These are phyloP conservation scores for Schizosaccharomyces pombe DNA, from an alignment of 805 yeast genomes.

Conservation along the genomic window DNA sequence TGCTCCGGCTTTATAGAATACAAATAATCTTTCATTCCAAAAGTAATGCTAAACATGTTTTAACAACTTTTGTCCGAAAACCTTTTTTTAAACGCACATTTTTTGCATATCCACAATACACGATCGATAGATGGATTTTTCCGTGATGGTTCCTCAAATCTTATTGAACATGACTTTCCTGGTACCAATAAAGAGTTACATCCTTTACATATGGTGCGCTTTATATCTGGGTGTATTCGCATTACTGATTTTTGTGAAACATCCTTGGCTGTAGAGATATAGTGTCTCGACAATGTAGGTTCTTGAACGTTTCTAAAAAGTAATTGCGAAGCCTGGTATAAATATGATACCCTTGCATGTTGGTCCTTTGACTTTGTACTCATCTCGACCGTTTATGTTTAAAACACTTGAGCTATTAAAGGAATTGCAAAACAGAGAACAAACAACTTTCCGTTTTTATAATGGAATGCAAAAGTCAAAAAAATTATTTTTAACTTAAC, in stretches of 20 bases:
- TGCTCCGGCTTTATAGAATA: too few relatives aligned
- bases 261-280: neutral
- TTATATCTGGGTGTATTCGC: neutral
- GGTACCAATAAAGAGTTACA: neutral
- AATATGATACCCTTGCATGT: neutral
- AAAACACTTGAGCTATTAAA: too few relatives aligned
- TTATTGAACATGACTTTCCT: neutral
- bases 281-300: neutral
- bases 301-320: neutral
- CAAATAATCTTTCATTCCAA: too few relatives aligned
- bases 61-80: neutral
- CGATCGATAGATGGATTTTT: neutral
- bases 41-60: too few relatives aligned
- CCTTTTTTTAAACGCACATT: neutral
- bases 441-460: too few relatives aligned
- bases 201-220: neutral
- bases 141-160: neutral
- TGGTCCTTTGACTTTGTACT: neutral
- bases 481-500: too few relatives aligned
- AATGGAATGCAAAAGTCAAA: too few relatives aligned
- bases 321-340: neutral
- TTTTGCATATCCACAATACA: neutral
- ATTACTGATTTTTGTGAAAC: neutral
- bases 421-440: too few relatives aligned
- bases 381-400: too few relatives aligned